Conservation (phyloP, 2,329 filamentous ascomycete species). For the Albophoma yamanashiensis region DNA sequence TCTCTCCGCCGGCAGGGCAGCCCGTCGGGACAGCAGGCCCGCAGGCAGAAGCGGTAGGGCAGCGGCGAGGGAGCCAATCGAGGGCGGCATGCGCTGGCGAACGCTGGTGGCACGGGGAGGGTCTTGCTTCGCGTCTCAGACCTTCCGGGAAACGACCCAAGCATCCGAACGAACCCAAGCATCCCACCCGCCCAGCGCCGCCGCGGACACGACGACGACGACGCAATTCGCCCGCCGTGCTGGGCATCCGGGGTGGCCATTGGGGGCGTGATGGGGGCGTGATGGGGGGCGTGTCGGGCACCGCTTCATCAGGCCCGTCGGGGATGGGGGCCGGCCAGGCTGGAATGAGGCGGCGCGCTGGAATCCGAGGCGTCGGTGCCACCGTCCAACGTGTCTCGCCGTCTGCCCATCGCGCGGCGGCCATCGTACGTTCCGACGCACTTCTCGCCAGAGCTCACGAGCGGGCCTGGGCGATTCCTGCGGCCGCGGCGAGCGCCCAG, state of each 20-base stretch:
- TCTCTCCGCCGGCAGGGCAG: neutral
- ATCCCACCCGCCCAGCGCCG: too few relatives aligned
- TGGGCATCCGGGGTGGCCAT: too few relatives aligned
- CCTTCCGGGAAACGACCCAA: too few relatives aligned
- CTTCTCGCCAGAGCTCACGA: neutral
- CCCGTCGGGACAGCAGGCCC: too few relatives aligned
- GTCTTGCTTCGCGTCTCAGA: neutral
- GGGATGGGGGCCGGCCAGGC: too few relatives aligned
- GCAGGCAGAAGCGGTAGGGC: neutral
- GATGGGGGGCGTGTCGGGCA: too few relatives aligned
- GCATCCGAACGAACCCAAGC: too few relatives aligned
- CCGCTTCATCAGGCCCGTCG: too few relatives aligned
- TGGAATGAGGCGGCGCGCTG: neutral
- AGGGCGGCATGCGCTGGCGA: neutral
- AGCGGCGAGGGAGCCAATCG: neutral
- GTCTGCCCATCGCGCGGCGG: neutral
- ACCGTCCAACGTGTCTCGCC: neutral
- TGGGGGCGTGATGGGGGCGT: too few relatives aligned
- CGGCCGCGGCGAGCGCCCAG: neutral
- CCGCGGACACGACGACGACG: too few relatives aligned
- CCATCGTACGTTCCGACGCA: neutral
- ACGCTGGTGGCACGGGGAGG: neutral
- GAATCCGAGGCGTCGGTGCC: neutral
- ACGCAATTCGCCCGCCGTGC: too few relatives aligned
- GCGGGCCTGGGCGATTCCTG: neutral